phyloP scores from a whole-genome alignment of 2,329 filamentous ascomycete species.

The Botrytis squamosa region DNA sequence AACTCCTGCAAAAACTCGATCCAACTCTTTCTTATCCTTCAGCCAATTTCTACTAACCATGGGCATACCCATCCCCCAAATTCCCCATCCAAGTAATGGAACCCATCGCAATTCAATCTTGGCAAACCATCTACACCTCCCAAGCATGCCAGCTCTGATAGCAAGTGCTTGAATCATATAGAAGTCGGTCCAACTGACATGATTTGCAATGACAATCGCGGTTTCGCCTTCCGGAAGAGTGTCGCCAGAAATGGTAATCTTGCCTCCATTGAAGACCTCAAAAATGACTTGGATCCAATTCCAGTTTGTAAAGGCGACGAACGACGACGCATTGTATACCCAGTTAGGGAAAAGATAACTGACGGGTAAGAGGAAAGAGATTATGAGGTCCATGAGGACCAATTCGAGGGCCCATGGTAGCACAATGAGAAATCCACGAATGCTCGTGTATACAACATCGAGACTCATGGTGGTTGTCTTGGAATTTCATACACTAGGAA shows the following conservation, averaged over 20 bases:
- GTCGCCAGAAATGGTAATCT: conserved; percentile 54
- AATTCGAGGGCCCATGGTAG: conserved; percentile 55
- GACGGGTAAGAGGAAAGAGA: conserved; percentile 51
- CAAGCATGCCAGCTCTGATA: conserved; percentile 54
- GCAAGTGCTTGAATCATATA: conserved; percentile 63
- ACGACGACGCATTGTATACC: conserved; percentile 55
- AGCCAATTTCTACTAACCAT: conserved; percentile 61
- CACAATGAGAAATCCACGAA: conserved; percentile 47
- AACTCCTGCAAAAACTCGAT: conserved; percentile 56
- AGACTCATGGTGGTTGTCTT: conserved; percentile 5
- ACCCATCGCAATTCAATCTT: conserved; percentile 59
- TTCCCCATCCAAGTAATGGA: conserved; percentile 61
- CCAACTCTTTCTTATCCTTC: conserved; percentile 54
- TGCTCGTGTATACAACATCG: conserved; percentile 31
- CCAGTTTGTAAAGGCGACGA: conserved; percentile 55
- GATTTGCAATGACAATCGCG: conserved; percentile 59
- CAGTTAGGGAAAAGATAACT: conserved; percentile 48
- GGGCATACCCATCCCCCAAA: conserved; percentile 65
- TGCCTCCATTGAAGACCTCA: conserved; percentile 51
- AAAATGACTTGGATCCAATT: conserved; percentile 58
- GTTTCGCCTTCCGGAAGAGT: conserved; percentile 53
- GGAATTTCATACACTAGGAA: not conserved
- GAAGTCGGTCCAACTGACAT: conserved; percentile 62
- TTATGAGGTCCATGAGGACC: conserved; percentile 50
- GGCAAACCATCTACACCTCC: conserved; percentile 61